Evolutionary conservation across 768 basidiomycete genomes (phyloP), one percentile per base, ranked within the genome.

Genomic region (Lentinus brumalis): DNA sequence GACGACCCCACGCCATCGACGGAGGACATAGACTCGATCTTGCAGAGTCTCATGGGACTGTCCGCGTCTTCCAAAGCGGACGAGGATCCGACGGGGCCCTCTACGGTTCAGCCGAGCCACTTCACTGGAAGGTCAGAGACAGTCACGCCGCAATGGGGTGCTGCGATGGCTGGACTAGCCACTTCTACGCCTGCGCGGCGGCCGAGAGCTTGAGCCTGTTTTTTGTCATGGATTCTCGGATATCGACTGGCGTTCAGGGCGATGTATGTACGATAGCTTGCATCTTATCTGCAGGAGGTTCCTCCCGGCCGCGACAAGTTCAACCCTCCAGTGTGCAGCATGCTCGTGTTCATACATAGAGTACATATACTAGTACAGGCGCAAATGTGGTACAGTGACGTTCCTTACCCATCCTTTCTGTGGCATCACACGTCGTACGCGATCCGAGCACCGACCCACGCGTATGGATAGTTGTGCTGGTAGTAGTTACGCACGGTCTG

Each of bases 401-500:
- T 21, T 18, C 9, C 9, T 31, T 45, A 5, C 42, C 16, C 29
- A 45, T 15, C 29, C 29, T 38, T 32, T 11, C 44, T 45, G 14
- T 42, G 2, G 6, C 41, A 7, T n/a, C 18, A 50, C n/a, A 42
- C 44, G 41, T 89, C 83, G 63, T 88, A 90, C 32, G 73, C 88
- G 15, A 91, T 74, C 26, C 88, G 74, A 5, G 83, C 97, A 18
- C 93, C 91, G 53, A 88, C 80, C 87, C 94, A 98, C 2, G 94
- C 78, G 72, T 91, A 98, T 1, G 89, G 87, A 64, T 99, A 98
- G 70, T 90, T 94, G 65, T 85, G 81, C 74, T 96, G 94, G 74
- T 93, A 96, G 84, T 88, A 98, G 78, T 98, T 99, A 59, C 92
- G 82, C 70, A 96, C 72, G 3, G 87, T 82, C 52, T 84, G 81